phyloP scores from a whole-genome alignment of 345 rosid species.

The Raphanus sativus region DNA sequence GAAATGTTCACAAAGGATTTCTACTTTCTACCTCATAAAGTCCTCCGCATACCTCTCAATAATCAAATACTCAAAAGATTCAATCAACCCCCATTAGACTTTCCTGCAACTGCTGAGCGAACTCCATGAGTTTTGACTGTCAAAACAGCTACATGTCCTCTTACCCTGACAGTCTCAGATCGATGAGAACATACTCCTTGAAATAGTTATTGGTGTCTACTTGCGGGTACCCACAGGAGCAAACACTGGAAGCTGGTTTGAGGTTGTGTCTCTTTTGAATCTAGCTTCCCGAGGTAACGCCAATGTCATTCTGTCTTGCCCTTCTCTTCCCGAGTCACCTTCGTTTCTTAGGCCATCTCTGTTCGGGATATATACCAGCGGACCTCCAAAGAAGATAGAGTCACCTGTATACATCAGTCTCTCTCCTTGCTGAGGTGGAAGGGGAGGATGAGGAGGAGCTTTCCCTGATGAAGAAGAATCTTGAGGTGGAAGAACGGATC shows the following conservation, averaged over 20 bases:
- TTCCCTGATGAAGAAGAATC: constrained; percentile 53
- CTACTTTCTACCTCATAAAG: constrained; percentile 28
- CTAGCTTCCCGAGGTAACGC: constrained; percentile 78
- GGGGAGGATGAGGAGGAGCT: constrained; percentile 35
- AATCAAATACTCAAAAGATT: constrained; percentile 1
- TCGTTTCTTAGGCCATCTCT: constrained; percentile 63
- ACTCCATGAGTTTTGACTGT: neutral
- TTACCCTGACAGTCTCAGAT: neutral
- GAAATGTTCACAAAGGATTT: constrained; percentile 20
- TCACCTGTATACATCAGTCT: constrained; percentile 84
- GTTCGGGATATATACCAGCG: constrained; percentile 61
- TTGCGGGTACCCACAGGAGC: constrained; percentile 63
- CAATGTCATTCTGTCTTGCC: constrained; percentile 56
- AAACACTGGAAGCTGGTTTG: constrained; percentile 95
- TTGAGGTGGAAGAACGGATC: constrained; percentile 46
- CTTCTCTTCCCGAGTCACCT: constrained; percentile 53
- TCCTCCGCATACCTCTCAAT: constrained; percentile 1
- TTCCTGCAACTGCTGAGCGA: constrained; percentile 14
- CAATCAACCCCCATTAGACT: constrained; percentile 1
- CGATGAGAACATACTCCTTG: neutral
- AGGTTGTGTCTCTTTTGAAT: constrained; percentile 76
- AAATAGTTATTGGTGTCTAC: constrained; percentile 29
- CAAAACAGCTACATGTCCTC: constrained; percentile 2
- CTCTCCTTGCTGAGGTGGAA: constrained; percentile 62
- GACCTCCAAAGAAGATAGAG: constrained; percentile 96